A percentile compares a stretch with the other conserved stretches of the same genome.
These are phyloP conservation scores for Trametes hirsuta DNA, from an alignment of 1,284 basidiomycete genomes.

Conservation along the genomic window DNA sequence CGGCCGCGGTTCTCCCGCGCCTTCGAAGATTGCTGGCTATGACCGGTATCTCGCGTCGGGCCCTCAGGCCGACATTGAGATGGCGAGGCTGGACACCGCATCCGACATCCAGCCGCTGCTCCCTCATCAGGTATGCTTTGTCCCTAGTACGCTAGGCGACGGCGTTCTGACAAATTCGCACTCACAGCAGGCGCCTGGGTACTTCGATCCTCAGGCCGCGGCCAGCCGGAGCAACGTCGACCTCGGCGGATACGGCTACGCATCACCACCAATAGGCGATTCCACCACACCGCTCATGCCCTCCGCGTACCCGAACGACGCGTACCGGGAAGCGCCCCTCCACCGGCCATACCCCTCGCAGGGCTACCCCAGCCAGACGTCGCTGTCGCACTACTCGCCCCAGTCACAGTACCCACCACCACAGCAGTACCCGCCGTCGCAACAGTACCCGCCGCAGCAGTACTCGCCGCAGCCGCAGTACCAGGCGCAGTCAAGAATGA, in stretches of 20 bases:
- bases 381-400: slow-evolving; percentile 36
- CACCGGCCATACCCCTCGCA: slow-evolving; percentile 34
- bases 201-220: slow-evolving; percentile 30
- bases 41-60: slow-evolving; percentile 59
- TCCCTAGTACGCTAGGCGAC: too few species aligned
- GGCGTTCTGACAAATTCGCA: neutral
- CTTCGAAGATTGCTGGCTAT: slow-evolving; percentile 43
- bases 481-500: slow-evolving; percentile 8
- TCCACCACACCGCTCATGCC: slow-evolving; percentile 21
- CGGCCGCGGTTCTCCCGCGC: slow-evolving; percentile 48
- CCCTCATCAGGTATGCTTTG: slow-evolving; percentile 28
- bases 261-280: slow-evolving; percentile 19
- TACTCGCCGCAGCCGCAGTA: slow-evolving; percentile 17
- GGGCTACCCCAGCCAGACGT: slow-evolving; percentile 32
- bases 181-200: slow-evolving; percentile 29
- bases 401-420: slow-evolving; percentile 37
- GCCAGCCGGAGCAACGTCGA: slow-evolving; percentile 30
- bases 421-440: slow-evolving; percentile 16
- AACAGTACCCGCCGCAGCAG: slow-evolving; percentile 17
- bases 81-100: slow-evolving; percentile 48
- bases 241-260: slow-evolving; percentile 21
- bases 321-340: slow-evolving; percentile 34
- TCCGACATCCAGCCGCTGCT: slow-evolving; percentile 60
- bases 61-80: slow-evolving; percentile 54
- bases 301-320: slow-evolving; percentile 24